These are phyloP conservation scores for Eucalyptus pauciflora DNA, from an alignment of 345 rosid genomes.

Conservation along the genomic window DNA sequence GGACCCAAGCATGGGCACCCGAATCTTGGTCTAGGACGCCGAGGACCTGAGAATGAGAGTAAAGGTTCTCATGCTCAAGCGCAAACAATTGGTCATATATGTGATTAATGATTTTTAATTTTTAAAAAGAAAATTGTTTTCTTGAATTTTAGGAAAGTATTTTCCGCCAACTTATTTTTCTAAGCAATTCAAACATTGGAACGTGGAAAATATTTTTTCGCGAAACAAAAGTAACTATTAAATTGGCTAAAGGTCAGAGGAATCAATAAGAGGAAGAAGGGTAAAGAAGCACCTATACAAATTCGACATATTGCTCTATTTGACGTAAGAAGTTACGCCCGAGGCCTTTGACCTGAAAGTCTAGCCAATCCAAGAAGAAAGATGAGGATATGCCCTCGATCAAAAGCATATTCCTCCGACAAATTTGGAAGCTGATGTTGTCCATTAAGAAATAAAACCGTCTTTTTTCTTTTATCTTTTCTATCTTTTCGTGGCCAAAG, in stretches of 20 bases:
- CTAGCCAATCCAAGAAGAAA: neutral
- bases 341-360: neutral
- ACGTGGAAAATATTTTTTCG: neutral
- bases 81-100: neutral
- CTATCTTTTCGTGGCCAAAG: neutral
- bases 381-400: neutral
- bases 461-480: neutral
- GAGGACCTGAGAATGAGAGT: neutral
- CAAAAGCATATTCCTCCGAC: neutral
- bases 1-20: neutral
- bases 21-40: accelerated
- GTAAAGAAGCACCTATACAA: neutral
- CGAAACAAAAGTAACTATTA: too few relatives aligned
- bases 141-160: too few relatives aligned
- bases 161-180: too few relatives aligned
- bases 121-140: too few relatives aligned
- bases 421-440: neutral
- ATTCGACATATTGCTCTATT: neutral
- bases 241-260: neutral
- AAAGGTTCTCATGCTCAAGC: too few relatives aligned
- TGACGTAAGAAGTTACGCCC: neutral
- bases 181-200: too few relatives aligned
- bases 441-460: neutral
- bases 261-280: neutral
- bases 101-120: too few relatives aligned